phyloP scores from a whole-genome alignment of 164 flowering plant species.

The Dillenia turbinata region DNA sequence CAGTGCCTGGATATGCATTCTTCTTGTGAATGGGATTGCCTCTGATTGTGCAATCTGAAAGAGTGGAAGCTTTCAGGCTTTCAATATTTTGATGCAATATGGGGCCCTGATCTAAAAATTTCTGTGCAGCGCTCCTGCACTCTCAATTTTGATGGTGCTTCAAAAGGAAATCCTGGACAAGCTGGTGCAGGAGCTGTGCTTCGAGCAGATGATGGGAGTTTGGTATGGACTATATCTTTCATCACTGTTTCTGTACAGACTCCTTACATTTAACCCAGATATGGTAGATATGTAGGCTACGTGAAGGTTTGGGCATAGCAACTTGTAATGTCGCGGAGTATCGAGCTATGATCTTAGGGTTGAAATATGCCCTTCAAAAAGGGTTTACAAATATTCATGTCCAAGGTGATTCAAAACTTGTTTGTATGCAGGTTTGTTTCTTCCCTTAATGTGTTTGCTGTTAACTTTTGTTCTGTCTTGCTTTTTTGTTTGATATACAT shows the following conservation, averaged over 20 bases:
- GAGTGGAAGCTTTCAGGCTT: too few species aligned
- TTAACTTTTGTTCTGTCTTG: too few species aligned
- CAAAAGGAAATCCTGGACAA: slow-evolving; percentile 94
- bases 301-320: slow-evolving; percentile 72
- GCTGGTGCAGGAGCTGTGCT: slow-evolving; percentile 92
- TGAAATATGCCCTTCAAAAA: slow-evolving; percentile 64
- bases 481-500: too few species aligned
- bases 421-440: slow-evolving; percentile 71
- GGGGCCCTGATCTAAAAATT: neutral
- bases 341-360: slow-evolving; percentile 63
- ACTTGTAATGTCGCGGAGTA: slow-evolving; percentile 86
- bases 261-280: slow-evolving; percentile 5
- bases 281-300: slow-evolving; percentile 60
- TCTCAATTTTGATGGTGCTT: slow-evolving; percentile 95
- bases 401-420: slow-evolving; percentile 84
- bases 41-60: too few species aligned
- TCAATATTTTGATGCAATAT: neutral
- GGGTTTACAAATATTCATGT: slow-evolving; percentile 62
- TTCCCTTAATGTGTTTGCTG: neutral
- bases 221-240: slow-evolving; percentile 34
- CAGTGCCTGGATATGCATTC: too few species aligned
- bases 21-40: too few species aligned
- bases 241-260: neutral
- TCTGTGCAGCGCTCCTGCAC: slow-evolving; percentile 46
- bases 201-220: slow-evolving; percentile 62